These are phyloP conservation scores for Polygonum aviculare DNA, from an alignment of 148 eudicot species.

Conservation along the genomic window DNA sequence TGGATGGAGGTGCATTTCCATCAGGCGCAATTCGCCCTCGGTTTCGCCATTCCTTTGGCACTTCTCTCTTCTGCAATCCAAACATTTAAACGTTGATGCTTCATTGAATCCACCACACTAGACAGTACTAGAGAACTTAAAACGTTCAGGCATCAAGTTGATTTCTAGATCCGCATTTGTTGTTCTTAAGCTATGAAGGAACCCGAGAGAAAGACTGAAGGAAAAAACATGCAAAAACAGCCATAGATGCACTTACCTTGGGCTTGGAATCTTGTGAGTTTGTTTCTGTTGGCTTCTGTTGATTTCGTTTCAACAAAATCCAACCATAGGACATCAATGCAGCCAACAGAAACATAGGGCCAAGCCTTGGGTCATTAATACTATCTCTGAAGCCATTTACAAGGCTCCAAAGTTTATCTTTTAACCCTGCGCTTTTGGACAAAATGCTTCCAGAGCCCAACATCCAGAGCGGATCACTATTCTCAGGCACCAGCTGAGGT, in stretches of 20 bases:
- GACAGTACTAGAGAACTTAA: not conserved
- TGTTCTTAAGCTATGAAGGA: no score
- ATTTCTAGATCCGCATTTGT: no score
- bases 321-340: conserved; percentile 69
- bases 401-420: conserved; percentile 31
- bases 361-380: conserved; percentile 63
- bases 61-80: conserved; percentile 44
- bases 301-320: conserved; percentile 65
- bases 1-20: conserved; percentile 55
- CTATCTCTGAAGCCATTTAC: conserved; percentile 23
- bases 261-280: conserved; percentile 26
- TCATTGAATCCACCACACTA: not conserved
- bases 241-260: conserved; percentile 25
- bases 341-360: conserved; percentile 77
- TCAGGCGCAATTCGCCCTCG: conserved; percentile 27
- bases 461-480: conserved; percentile 55
- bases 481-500: conserved; percentile 79
- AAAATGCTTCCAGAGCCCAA: conserved; percentile 39
- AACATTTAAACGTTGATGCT: not conserved
- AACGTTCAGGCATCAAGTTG: not conserved
- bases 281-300: conserved; percentile 15
- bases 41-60: conserved; percentile 43
- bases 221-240: not conserved
- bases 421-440: conserved; percentile 42
- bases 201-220: no score